Conservation (phyloP, 1,284 basidiomycete species). For the Pseudozyma thailandica region DNA sequence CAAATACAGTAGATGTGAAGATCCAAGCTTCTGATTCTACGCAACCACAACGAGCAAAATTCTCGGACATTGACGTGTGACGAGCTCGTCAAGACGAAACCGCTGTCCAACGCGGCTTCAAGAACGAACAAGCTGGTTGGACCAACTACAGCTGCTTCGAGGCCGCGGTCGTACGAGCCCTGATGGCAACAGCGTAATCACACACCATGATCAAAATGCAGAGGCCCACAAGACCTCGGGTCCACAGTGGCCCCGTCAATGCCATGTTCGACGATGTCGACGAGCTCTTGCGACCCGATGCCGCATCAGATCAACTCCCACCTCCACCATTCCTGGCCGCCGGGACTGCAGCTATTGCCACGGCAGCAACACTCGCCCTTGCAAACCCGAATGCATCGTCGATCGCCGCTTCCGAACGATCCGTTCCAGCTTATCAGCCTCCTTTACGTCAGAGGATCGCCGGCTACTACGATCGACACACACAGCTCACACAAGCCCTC, state of each 20-base stretch:
- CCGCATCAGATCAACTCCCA: neutral
- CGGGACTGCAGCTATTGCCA: constrained; percentile 21
- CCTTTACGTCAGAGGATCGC: constrained; percentile 31
- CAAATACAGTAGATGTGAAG: too few relatives aligned
- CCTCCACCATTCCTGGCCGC: constrained; percentile 24
- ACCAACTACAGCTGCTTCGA: too few relatives aligned
- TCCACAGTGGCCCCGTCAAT: constrained; percentile 25
- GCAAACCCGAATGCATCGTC: constrained; percentile 1
- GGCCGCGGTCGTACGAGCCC: too few relatives aligned
- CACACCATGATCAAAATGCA: constrained; percentile 26
- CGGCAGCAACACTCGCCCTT: constrained; percentile 24
- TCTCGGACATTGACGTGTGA: too few relatives aligned
- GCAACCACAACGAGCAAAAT: too few relatives aligned
- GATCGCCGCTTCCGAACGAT: constrained; percentile 19
- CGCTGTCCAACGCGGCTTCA: too few relatives aligned
- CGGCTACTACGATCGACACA: constrained; percentile 28
- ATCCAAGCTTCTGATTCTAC: too few relatives aligned
- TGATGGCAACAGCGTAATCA: too few relatives aligned
- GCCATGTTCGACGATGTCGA: constrained; percentile 37
- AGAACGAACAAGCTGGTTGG: too few relatives aligned
- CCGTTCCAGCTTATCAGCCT: constrained; percentile 36
- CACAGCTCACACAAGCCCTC: constrained; percentile 23
- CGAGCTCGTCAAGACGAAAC: too few relatives aligned
- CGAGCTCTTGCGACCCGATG: constrained; percentile 14
- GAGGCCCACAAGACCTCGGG: constrained; percentile 21